Evolutionary conservation across 2,329 filamentous ascomycete genomes (phyloP).

Genomic region (Ophiognomonia clavigignenti-juglandacearum): DNA sequence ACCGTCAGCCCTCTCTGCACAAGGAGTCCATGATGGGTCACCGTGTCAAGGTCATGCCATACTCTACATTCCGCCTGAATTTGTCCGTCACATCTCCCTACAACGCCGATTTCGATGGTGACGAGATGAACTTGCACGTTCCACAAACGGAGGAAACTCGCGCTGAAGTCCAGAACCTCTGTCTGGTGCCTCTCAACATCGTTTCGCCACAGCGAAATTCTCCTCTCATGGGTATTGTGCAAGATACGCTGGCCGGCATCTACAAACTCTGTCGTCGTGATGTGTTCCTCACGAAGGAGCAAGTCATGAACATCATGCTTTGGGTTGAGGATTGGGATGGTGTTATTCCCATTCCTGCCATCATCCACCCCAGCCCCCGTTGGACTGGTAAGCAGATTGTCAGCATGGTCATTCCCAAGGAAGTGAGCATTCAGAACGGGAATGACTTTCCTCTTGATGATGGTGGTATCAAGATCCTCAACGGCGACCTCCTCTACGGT

Average conservation of each 20-base stretch:
- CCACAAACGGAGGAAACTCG: conserved; percentile 96
- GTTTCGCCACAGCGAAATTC: conserved; percentile 96
- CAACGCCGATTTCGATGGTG: conserved; percentile 99
- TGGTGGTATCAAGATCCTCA: conserved; percentile 75
- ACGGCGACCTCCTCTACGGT: conserved; percentile 85
- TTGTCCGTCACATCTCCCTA: conserved; percentile 97
- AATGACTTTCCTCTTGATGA: conserved; percentile 66
- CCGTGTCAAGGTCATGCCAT: conserved; percentile 95
- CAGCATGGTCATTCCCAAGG: conserved; percentile 83
- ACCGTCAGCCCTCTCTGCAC: conserved; percentile 96
- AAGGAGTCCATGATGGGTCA: conserved; percentile 99
- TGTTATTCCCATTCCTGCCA: conserved; percentile 86
- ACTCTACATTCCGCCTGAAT: conserved; percentile 97
- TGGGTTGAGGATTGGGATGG: conserved; percentile 99
- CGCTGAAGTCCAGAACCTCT: conserved; percentile 89
- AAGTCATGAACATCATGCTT: conserved; percentile 94
- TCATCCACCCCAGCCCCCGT: conserved; percentile 82
- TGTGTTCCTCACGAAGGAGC: conserved; percentile 81
- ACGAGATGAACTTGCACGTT: conserved; percentile 99
- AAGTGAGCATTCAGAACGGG: conserved; percentile 70
- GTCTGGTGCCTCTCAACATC: conserved; percentile 97
- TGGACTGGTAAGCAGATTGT: conserved; percentile 99
- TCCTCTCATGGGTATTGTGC: conserved; percentile 98
- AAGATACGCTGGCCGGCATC: conserved; percentile 91
- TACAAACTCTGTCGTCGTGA: conserved; percentile 97